Percentiles rank a stretch among this genome's conserved stretches.
These are phyloP conservation scores for Cokeromyces recurvatus DNA, from an alignment of 371 early-diverging fungal species.

Conservation along the genomic window DNA sequence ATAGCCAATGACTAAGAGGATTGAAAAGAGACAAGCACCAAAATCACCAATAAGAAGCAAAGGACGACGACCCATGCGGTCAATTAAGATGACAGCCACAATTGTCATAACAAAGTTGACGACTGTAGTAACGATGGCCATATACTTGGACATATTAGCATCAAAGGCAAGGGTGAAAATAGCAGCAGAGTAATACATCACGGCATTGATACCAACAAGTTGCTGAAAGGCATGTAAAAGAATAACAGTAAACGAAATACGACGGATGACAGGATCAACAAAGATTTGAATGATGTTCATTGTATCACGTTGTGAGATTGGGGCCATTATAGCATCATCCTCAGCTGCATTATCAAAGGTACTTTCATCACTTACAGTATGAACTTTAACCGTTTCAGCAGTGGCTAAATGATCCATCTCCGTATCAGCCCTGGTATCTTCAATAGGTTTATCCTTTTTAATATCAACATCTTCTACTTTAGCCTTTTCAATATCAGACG, in stretches of 20 bases:
- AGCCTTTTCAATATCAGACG: neutral
- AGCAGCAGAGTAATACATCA: constrained; percentile 71
- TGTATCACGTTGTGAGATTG: neutral
- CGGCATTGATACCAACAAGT: constrained; percentile 79
- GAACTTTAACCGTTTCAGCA: too few relatives aligned
- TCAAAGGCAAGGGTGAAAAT: constrained; percentile 39
- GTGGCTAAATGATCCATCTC: too few relatives aligned
- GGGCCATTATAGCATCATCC: neutral
- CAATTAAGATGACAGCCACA: constrained; percentile 37
- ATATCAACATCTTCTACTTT: too few relatives aligned
- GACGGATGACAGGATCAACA: constrained; percentile 32
- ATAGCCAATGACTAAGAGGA: constrained; percentile 50
- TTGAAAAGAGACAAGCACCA: constrained; percentile 49
- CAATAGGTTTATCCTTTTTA: too few relatives aligned
- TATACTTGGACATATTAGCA: constrained; percentile 36
- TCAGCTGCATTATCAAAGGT: too few relatives aligned
- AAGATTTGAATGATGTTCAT: constrained; percentile 30
- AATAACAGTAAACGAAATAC: constrained; percentile 52
- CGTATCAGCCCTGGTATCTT: too few relatives aligned
- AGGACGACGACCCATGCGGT: constrained; percentile 16
- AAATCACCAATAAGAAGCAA: constrained; percentile 59
- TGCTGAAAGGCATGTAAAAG: constrained; percentile 61
- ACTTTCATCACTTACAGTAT: too few relatives aligned
- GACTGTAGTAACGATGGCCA: constrained; percentile 44
- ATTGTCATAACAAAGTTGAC: constrained; percentile 58